A percentile compares a stretch with the other conserved stretches of the same genome.
These are phyloP conservation scores for Blastobotrys americana DNA, from an alignment of 805 yeast genomes.

Conservation along the genomic window DNA sequence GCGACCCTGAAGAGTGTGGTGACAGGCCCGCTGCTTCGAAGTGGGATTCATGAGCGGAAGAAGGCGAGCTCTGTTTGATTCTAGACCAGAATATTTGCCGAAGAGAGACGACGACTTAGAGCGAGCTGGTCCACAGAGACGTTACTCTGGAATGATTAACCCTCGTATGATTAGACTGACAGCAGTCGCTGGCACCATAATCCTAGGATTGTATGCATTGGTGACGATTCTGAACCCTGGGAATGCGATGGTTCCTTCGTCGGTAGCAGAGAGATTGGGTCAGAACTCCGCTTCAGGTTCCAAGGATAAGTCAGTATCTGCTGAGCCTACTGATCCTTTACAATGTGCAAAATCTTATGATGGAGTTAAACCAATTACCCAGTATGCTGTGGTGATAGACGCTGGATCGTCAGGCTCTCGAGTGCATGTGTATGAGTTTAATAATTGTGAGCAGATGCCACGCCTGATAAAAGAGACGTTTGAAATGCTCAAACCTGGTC, in stretches of 20 bases:
- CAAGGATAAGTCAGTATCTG: neutral
- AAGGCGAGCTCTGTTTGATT: neutral
- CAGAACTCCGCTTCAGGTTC: too few species aligned
- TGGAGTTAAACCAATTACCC: conserved; percentile 37
- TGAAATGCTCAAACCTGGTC: conserved; percentile 86
- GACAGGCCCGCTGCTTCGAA: too few species aligned
- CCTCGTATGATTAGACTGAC: neutral
- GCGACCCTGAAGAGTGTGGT: too few species aligned
- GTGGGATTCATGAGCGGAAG: neutral
- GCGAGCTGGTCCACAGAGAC: too few species aligned
- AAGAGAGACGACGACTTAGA: neutral
- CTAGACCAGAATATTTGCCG: neutral
- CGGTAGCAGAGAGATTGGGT: conserved; percentile 1
- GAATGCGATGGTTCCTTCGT: conserved; percentile 1
- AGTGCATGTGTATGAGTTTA: conserved; percentile 88
- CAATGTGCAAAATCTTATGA: conserved; percentile 32
- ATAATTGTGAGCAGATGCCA: conserved; percentile 82
- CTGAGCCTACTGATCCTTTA: conserved; percentile 6
- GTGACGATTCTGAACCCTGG: conserved; percentile 1
- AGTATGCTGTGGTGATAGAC: conserved; percentile 88
- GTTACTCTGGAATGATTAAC: neutral
- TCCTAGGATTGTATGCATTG: neutral
- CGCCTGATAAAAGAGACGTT: conserved; percentile 70
- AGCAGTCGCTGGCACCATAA: neutral
- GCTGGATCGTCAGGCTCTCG: conserved; percentile 98